Percentiles rank a stretch among this genome's conserved stretches.
Evolutionary conservation across 2,329 filamentous ascomycete genomes (phyloP).

Genomic region (Sporothrix curviconia): DNA sequence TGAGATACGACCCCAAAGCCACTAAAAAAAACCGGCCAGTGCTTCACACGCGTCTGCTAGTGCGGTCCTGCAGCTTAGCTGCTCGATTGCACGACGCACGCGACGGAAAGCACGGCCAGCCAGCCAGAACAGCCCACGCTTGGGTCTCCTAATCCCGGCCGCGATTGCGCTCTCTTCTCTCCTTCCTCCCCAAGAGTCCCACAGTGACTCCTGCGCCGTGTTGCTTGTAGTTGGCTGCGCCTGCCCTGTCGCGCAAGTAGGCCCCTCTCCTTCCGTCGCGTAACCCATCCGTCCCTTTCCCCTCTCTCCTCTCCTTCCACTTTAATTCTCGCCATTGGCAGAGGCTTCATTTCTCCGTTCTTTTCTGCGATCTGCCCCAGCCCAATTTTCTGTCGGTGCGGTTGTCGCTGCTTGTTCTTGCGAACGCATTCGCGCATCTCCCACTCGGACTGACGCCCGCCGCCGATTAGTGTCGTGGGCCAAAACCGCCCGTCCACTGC

Average conservation of each 20-base stretch:
- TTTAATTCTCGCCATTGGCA: conserved; percentile 3
- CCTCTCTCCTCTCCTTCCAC: conserved; percentile 10
- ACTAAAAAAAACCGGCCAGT: neutral
- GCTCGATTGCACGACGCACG: conserved; percentile 1
- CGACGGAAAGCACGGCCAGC: conserved; percentile 7
- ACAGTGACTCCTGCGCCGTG: neutral
- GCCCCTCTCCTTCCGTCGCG: conserved; percentile 11
- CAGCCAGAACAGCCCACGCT: neutral
- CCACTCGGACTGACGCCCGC: neutral
- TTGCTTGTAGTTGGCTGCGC: neutral
- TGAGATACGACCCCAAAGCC: neutral
- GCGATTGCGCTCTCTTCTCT: neutral
- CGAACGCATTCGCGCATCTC: neutral
- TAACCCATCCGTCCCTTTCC: conserved; percentile 1
- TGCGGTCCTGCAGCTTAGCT: conserved; percentile 1
- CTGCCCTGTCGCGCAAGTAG: conserved; percentile 12
- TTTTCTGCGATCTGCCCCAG: neutral
- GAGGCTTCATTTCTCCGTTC: neutral
- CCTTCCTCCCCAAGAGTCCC: neutral
- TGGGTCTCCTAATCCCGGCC: neutral
- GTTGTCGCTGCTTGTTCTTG: neutral
- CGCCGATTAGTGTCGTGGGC: no score
- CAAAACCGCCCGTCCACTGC: conserved; percentile 1
- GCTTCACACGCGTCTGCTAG: conserved; percentile 11
- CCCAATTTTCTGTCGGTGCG: neutral